Conservation (phyloP, 441 rosid species). For the Corymbia citriodora region DNA sequence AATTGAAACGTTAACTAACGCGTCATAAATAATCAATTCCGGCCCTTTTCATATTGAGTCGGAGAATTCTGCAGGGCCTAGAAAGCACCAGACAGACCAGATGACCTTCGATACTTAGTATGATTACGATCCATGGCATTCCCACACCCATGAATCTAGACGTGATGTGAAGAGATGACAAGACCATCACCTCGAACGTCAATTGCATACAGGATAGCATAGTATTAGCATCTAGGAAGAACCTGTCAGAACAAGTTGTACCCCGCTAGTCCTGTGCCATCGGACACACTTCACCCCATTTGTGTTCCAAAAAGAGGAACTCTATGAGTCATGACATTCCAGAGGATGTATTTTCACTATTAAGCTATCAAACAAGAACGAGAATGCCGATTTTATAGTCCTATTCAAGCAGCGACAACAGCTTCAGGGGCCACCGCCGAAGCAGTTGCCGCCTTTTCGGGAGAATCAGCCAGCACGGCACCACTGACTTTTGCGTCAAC, state of each 20-base stretch:
- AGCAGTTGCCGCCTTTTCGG: constrained; percentile 9
- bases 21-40: neutral
- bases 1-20: no score
- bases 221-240: neutral
- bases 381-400: neutral
- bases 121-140: no score
- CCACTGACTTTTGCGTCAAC: constrained; percentile 27
- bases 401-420: constrained; percentile 35
- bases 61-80: neutral
- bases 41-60: neutral
- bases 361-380: neutral
- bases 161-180: neutral
- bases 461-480: constrained; percentile 5
- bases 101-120: neutral
- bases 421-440: constrained; percentile 26
- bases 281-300: neutral
- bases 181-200: neutral
- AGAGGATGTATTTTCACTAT: neutral
- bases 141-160: neutral
- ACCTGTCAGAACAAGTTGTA: no score
- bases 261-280: neutral
- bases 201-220: neutral
- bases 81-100: neutral
- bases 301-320: neutral
- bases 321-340: neutral